phyloP scores from a whole-genome alignment of 2,329 filamentous ascomycete genomes.

The Colletotrichum endophyticum region DNA sequence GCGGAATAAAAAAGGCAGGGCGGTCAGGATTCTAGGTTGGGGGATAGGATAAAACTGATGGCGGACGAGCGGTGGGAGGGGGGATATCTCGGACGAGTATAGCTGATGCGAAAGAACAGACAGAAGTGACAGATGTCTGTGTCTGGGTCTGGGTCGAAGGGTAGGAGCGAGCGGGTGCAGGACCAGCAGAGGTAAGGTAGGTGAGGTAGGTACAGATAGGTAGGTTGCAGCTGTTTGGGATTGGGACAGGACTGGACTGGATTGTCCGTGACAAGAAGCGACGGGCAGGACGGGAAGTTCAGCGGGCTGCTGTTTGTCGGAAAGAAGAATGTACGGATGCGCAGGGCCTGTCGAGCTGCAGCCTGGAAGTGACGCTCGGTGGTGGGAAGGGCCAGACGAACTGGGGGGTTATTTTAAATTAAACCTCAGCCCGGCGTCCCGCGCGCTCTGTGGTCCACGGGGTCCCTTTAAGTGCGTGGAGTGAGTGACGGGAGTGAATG shows the following conservation, averaged over 20 bases:
- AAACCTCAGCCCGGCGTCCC: conserved; percentile 12
- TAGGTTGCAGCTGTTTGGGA: background rate
- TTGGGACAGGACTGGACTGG: background rate
- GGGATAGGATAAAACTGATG: background rate
- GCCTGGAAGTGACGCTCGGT: conserved; percentile 20
- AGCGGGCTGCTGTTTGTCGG: background rate
- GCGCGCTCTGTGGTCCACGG: background rate
- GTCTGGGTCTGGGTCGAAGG: background rate
- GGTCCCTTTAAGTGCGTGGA: background rate
- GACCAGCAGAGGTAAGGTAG: background rate
- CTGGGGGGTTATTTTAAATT: conserved; percentile 18
- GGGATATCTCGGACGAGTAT: background rate
- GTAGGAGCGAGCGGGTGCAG: background rate
- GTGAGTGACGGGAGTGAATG: background rate
- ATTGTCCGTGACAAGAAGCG: background rate
- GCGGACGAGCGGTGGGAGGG: background rate
- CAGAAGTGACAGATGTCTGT: background rate
- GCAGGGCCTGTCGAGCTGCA: conserved; percentile 15
- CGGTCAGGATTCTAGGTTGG: background rate
- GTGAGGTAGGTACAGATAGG: background rate
- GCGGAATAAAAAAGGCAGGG: background rate
- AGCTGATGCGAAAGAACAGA: background rate
- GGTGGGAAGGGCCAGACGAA: conserved; percentile 16
- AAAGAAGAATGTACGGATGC: background rate
- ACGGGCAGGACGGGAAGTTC: background rate